Evolutionary conservation across 805 yeast species (phyloP), one percentile per base, ranked within the genome.

Genomic region (Starmerella kuoi): DNA sequence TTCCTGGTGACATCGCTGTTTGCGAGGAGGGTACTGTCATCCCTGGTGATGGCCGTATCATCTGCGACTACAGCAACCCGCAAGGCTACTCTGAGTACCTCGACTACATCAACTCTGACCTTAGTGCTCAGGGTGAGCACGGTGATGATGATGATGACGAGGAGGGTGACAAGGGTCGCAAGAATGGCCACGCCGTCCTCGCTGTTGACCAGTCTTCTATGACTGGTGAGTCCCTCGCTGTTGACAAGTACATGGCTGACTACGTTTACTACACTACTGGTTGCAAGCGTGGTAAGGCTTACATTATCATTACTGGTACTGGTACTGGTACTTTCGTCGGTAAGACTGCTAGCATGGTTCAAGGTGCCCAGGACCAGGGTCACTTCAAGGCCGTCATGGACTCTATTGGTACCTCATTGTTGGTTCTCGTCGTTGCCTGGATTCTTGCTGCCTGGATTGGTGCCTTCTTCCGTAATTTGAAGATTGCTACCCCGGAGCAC

Each of bases 201-300:
- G 65, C 64, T 43, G 56, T 58, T 38, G 95, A 86, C 72, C 95
- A 86, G 74, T 84, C 95, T 59, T 93, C 95, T 59, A 80, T 86
- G 65, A 86, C 95, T 62, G 95, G 95, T 81, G 95, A 86, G 74
- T 86, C 95, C 50, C 71, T 86, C 57, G 95, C 95, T 63, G 95
- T 82, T 55, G 95, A 85, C 73, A 86, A 86, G 75, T 83, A 72
- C 67, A 71, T 73, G 68, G 94, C 91, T 71, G 95, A 85, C 66
- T 71, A 80, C 61, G 72, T 78, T 65, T 86, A 82, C 80, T 83
- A 94, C 58, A 85, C 95, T 41, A 86, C 95, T 51, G 86, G 95
- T 55, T 88, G 86, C 61, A 86, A 85, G 79, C 79, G 93, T 63
- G 95, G 95, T 75, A 91, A 85, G 75, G 88, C 83, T 62, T 81